phyloP scores from a whole-genome alignment of 2,329 filamentous ascomycete species.

The Pseudogymnoascus verrucosus region DNA sequence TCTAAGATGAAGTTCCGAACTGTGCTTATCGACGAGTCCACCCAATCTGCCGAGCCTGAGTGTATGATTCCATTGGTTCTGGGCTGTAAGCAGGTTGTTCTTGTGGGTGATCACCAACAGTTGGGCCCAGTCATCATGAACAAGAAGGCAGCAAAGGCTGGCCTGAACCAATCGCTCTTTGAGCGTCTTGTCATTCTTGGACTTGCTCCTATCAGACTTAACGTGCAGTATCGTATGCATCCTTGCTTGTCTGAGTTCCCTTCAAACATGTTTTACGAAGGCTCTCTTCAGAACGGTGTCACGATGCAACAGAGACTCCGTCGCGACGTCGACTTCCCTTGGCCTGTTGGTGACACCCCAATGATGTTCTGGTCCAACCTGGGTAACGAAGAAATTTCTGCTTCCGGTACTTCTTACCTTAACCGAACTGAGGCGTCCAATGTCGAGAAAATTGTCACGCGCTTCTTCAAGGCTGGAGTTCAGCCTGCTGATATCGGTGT shows the following conservation, averaged over 20 bases:
- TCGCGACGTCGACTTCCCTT: conserved; percentile 93
- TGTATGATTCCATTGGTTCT: conserved; percentile 98
- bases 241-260: conserved; percentile 95
- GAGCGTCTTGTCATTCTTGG: conserved; percentile 92
- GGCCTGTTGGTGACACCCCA: conserved; percentile 85
- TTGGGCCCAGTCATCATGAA: conserved; percentile 99
- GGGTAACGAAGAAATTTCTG: conserved; percentile 95
- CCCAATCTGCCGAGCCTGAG: conserved; percentile 94
- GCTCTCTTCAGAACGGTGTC: conserved; percentile 91
- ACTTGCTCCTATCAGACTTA: conserved; percentile 82
- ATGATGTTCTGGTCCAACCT: conserved; percentile 99
- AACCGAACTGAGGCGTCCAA: conserved; percentile 96
- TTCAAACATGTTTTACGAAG: conserved; percentile 99
- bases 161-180: conserved; percentile 95
- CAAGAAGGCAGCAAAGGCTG: conserved; percentile 97
- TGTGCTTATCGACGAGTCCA: conserved; percentile 95
- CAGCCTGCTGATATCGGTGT: conserved; percentile 89
- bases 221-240: conserved; percentile 98
- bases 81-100: conserved; percentile 97
- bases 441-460: conserved; percentile 95
- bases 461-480: conserved; percentile 99
- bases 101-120: conserved; percentile 97
- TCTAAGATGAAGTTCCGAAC: conserved; percentile 98
- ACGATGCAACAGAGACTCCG: conserved; percentile 82
- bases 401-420: conserved; percentile 93